Evolutionary conservation across 768 basidiomycete species (phyloP).

Genomic region (Lactarius indigo): DNA sequence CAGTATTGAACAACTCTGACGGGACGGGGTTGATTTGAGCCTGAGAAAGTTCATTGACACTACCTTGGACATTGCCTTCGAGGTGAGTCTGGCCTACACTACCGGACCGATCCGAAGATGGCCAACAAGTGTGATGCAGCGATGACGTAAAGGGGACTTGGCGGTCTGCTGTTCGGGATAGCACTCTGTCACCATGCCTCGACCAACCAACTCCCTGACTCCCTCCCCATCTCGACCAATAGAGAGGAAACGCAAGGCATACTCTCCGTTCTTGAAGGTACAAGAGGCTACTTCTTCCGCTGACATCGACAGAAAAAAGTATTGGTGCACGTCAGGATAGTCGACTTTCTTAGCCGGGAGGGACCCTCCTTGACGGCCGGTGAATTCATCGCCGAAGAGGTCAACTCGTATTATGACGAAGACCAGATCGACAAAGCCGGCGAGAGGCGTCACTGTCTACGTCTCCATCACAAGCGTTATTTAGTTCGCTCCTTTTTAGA

Average conservation of each 20-base stretch:
- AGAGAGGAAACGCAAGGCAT: neutral
- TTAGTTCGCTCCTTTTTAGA: neutral
- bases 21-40: too few relatives aligned
- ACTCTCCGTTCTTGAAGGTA: neutral
- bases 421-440: neutral
- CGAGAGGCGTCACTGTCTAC: neutral
- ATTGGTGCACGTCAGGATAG: neutral
- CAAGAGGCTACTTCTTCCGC: neutral
- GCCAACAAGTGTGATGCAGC: too few relatives aligned
- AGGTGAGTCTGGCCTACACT: too few relatives aligned
- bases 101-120: too few relatives aligned
- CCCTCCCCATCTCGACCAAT: neutral
- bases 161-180: too few relatives aligned
- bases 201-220: neutral
- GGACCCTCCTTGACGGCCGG: neutral
- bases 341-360: neutral
- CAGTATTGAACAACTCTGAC: too few relatives aligned
- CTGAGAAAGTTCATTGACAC: too few relatives aligned
- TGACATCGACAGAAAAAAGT: neutral
- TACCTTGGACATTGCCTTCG: too few relatives aligned
- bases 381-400: neutral
- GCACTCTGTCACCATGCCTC: neutral
- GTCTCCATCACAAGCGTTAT: neutral
- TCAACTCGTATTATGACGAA: neutral
- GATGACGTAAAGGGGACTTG: too few relatives aligned